Conservation (phyloP, 805 yeast genomes). For the Candida rishiriensis region DNA sequence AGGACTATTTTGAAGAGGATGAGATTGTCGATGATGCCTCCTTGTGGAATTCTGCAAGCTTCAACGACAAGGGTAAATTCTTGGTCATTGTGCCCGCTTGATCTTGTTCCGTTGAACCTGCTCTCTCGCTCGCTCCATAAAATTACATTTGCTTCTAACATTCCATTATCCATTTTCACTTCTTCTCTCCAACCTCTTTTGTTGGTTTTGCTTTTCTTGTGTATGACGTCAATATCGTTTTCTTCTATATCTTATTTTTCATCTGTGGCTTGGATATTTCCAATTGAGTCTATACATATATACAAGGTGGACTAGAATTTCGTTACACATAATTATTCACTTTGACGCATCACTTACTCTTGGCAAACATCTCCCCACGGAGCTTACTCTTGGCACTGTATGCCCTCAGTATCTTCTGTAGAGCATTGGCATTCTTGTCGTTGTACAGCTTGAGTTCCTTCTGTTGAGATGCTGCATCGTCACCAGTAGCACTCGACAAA, state of each 20-base stretch:
- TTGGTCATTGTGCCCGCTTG: conserved; percentile 21
- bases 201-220: too few species aligned
- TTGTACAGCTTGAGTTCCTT: conserved; percentile 7
- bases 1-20: conserved; percentile 15
- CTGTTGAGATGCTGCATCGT: neutral
- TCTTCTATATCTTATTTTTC: neutral
- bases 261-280: neutral
- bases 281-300: neutral
- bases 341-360: neutral
- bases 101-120: neutral
- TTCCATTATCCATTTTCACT: neutral
- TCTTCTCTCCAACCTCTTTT: neutral
- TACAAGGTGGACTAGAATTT: too few species aligned
- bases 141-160: neutral
- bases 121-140: neutral
- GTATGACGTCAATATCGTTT: neutral
- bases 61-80: conserved; percentile 32
- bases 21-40: conserved; percentile 19
- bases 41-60: conserved; percentile 23
- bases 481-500: neutral
- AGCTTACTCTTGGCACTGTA: conserved; percentile 29
- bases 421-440: conserved; percentile 18
- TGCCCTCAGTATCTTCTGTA: conserved; percentile 28
- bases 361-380: conserved; percentile 10
- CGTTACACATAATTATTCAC: neutral